Conservation (phyloP, 2,329 filamentous ascomycete genomes). For the Beauveria sp. region DNA sequence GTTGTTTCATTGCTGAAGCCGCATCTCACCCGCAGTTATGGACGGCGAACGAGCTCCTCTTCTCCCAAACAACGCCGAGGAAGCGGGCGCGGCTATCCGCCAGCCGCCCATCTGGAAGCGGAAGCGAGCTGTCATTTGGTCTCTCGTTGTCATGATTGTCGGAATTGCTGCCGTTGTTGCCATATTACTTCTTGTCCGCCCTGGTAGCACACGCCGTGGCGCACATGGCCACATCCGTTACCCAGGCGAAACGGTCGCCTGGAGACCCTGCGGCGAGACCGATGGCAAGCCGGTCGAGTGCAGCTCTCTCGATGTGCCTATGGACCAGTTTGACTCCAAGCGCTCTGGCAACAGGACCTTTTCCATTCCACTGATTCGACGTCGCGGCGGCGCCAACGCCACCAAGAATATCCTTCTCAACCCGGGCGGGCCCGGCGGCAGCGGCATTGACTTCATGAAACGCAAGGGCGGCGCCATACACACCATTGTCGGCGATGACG, state of each 20-base stretch:
- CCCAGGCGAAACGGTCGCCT: slow-evolving; percentile 28
- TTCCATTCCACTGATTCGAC: slow-evolving; percentile 34
- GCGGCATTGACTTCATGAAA: slow-evolving; percentile 32
- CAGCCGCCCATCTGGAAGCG: slow-evolving; percentile 8
- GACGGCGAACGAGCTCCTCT: slow-evolving; percentile 5
- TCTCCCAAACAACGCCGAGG: background rate
- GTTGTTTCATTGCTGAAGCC: background rate
- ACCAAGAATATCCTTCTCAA: slow-evolving; percentile 38
- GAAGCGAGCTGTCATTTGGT: background rate
- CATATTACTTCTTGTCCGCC: slow-evolving; percentile 1
- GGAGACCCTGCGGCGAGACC: slow-evolving; percentile 31
- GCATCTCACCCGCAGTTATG: background rate
- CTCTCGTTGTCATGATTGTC: background rate
- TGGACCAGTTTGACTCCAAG: slow-evolving; percentile 35
- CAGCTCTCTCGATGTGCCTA: slow-evolving; percentile 34
- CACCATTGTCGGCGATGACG: slow-evolving; percentile 31
- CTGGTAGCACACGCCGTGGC: background rate
- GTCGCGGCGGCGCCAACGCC: slow-evolving; percentile 34
- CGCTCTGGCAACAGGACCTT: slow-evolving; percentile 31
- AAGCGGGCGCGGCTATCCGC: background rate
- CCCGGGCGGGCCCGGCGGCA: slow-evolving; percentile 40
- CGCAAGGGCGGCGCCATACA: slow-evolving; percentile 29
- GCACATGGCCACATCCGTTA: slow-evolving; percentile 14
- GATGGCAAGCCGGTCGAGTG: slow-evolving; percentile 32
- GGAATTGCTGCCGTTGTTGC: background rate